Base-by-base conservation (phyloP, 2,329 filamentous ascomycete species). In the Botryotinia convoluta region DNA sequence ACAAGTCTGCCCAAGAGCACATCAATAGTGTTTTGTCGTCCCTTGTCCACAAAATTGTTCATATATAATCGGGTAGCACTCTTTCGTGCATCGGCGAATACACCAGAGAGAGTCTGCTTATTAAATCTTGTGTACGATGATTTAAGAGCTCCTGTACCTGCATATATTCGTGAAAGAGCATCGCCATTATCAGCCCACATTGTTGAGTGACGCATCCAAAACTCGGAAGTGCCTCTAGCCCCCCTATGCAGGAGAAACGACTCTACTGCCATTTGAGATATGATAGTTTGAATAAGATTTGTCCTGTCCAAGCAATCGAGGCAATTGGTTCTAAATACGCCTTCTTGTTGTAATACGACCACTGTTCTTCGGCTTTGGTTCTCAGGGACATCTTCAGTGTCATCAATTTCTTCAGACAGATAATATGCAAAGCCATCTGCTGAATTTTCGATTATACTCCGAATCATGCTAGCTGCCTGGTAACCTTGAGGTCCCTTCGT, bases 161-260 rank as follows among this genome's bases (percentile, higher is more conserved):
- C 96, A 81, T 99, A 99, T 39, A 98, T 98, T 79, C 94, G 93
- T 20, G 95, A 98, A 65, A 99, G 83, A 9, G 93, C 92, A 84
- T 99, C 96, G 35, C 96, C 96, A 80, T 98, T 98, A 82, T 99
- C 96, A 48, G 96, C 96, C 96, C 96, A 99, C 1, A 99, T 86
- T 74, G 90, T 96, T 14, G 94, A 95, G 83, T 99, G 96, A 67
- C 93, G 88, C 83, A 93, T 92, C 92, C 95, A 97, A 79, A 98
- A 95, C 79, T 98, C 95, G 0, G 91, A 88, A 16, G 87, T 86
- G 0, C 93, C 91, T 75, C 86, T 87, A 76, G 93, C 90, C 39
- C 87, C 88, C 74, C 91, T 87, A 77, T 97, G 94, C 22, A 84
- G 83, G 5, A 99, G 84, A 78, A 98, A 98, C 0, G 91, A 86